Evolutionary conservation across 2,329 filamentous ascomycete genomes (phyloP), one percentile per base, ranked within the genome.

Genomic region (Fusarium keratoplasticum): DNA sequence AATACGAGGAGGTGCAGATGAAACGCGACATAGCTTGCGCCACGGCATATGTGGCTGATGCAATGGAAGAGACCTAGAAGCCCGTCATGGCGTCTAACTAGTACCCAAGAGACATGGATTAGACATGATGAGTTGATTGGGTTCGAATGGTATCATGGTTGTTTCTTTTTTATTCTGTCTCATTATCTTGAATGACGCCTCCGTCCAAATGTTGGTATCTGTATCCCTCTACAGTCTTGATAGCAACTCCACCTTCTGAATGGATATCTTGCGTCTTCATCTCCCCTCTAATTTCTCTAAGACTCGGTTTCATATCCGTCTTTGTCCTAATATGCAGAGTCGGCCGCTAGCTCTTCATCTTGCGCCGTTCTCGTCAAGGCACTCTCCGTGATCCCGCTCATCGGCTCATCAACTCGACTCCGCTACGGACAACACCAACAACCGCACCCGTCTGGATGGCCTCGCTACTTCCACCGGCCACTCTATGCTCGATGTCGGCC

Each of bases 381-480:
- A 47, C 36, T 10, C 16, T 50, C 47, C 9, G 20, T 22, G 5
- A 58, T 13, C 27, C 9, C 36, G 5, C 47, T 66, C 76, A 84
- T 57, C 76, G 75, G 36, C 81, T 77, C 84, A 85, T 85, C 76
- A 98, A 84, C 81, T 98, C 96, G 33, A 94, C 95, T 0, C 96
- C 96, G 65, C 90, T 93, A 70, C 96, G 88, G 47, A 99, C 90
- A 6, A 98, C 94, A 1, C 96, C 96, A 13, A 98, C 94, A 54
- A 98, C 87, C 0, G 95, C 96, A 8, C 96, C 96, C 0, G 96
- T 98, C 86, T 99, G 96, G 67, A 99, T 90, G 7, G 87, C 86
- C 84, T 99, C 96, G 67, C 91, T 95, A 2, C 94, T 95, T 25
- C 96, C 96, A 50, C 95, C 94, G 36, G 95, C 93, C 7, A 99